phyloP scores from a whole-genome alignment of 768 basidiomycete species.

The Suillus variegatus region DNA sequence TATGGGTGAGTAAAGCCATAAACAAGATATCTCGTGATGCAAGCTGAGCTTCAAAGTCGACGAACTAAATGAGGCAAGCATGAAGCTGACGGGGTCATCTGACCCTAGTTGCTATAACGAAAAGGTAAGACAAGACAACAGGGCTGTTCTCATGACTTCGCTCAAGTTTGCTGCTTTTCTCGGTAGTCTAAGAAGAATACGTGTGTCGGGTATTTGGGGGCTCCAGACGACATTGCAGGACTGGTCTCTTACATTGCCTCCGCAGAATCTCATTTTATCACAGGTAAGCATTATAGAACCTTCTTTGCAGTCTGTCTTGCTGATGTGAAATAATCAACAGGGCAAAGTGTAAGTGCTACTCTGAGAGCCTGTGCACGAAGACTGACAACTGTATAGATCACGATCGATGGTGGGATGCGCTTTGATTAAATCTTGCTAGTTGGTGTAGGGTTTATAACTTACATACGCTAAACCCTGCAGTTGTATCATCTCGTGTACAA shows the following conservation, averaged over 20 bases:
- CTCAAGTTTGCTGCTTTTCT: background rate
- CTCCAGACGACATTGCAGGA: constrained; percentile 25
- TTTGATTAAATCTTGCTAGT: constrained; percentile 5
- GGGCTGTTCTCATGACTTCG: background rate
- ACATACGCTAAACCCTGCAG: background rate
- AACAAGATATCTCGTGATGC: background rate
- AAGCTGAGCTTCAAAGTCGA: background rate
- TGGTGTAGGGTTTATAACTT: too few relatives aligned
- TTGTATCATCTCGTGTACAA: background rate
- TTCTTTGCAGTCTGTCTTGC: background rate
- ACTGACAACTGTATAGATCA: background rate
- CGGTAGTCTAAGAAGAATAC: constrained; percentile 7
- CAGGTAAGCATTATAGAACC: constrained; percentile 18
- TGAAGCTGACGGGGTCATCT: constrained; percentile 4
- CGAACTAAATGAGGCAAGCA: background rate
- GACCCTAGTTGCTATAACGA: background rate
- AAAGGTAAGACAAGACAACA: background rate
- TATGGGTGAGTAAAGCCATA: constrained; percentile 18
- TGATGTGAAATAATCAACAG: background rate
- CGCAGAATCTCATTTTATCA: constrained; percentile 28
- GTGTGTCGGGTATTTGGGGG: constrained; percentile 9
- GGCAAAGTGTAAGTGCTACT: constrained; percentile 1
- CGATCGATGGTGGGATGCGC: constrained; percentile 4
- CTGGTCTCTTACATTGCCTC: constrained; percentile 32
- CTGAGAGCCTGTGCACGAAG: background rate